phyloP scores from a whole-genome alignment of 2,329 filamentous ascomycete species.

The Diaporthe humulicola region DNA sequence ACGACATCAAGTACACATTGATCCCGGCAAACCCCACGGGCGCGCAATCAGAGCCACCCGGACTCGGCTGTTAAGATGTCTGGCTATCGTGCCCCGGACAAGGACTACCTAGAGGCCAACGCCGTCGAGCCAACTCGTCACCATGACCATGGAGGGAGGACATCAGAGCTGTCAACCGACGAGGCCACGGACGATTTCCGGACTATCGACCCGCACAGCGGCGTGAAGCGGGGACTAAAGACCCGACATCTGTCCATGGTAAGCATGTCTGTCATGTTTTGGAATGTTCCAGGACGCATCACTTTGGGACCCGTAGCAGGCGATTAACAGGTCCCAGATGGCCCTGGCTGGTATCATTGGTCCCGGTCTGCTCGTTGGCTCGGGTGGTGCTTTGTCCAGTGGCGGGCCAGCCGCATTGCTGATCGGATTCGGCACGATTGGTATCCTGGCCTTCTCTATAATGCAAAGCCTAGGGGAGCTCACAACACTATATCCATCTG shows the following conservation, averaged over 20 bases:
- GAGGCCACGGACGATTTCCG: conserved; percentile 57
- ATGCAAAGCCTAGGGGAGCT: conserved; percentile 83
- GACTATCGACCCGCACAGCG: conserved; percentile 70
- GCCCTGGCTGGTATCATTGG: conserved; percentile 74
- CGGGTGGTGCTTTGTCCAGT: conserved; percentile 75
- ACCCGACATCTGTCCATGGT: conserved; percentile 77
- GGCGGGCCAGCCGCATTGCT: conserved; percentile 80
- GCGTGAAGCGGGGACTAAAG: conserved; percentile 78
- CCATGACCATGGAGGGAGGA: conserved; percentile 6
- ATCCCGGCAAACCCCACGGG: no score
- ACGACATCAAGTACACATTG: background rate
- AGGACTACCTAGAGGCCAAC: conserved; percentile 5
- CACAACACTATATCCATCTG: conserved; percentile 79
- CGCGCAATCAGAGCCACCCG: background rate
- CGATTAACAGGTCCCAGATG: no score
- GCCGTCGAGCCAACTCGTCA: conserved; percentile 9
- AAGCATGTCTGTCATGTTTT: no score
- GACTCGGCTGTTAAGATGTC: conserved; percentile 9
- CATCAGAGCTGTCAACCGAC: conserved; percentile 46
- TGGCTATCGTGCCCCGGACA: conserved; percentile 27
- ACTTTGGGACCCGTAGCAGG: no score
- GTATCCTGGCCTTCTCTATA: conserved; percentile 75
- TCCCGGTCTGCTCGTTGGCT: conserved; percentile 79
- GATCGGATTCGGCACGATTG: conserved; percentile 81
- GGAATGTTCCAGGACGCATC: no score